Base-by-base conservation (phyloP, 345 rosid genomes). In the Gossypium turneri region DNA sequence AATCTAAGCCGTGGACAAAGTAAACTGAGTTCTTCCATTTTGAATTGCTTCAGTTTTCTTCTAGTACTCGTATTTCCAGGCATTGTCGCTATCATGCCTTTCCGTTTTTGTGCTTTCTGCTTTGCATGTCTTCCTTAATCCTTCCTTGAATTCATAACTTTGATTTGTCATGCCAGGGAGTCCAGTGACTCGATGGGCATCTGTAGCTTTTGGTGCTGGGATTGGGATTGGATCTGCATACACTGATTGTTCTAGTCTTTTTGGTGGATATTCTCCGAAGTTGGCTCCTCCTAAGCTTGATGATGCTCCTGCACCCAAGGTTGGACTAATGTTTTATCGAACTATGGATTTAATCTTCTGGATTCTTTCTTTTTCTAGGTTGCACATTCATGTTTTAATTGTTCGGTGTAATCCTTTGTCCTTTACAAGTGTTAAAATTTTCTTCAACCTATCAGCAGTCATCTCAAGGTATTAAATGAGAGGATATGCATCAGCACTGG, bases 191-290 rank as follows among this genome's bases (percentile, higher is more conserved):
- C 90, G 95, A 61, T 88, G 97, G 98, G 94, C 95, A 15, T 83
- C 95, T 62, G 81, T 94, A 67, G 97, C 98, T 25, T 91, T 94
- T 69, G 98, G 98, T 80, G 95, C 98, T 76, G 98, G 98, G 52
- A 67, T 90, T 51, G 98, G 95, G 59, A 83, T 92, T 85, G 98
- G 98, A 48, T 92, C 97, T 55, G 95, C 98, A 4, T 92, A 89
- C 79, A 75, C 90, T 0, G 97, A 92, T 55, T 92, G 95, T 77
- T 81, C 89, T 81, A 90, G 63, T 60, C 63, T 82, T 59, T 92
- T 92, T 74, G 74, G 82, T 77, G 91, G 87, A 13, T 81, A 88
- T n/a, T 80, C 90, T 67, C 74, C 86, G 12, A 77, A 84, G 59
- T 78, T 81, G 69, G 73, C 84, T 2, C 71, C 94, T 12, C 82